Evolutionary conservation across 495 filamentous ascomycete species (phyloP).

Genomic region (Penicillium desertorum): DNA sequence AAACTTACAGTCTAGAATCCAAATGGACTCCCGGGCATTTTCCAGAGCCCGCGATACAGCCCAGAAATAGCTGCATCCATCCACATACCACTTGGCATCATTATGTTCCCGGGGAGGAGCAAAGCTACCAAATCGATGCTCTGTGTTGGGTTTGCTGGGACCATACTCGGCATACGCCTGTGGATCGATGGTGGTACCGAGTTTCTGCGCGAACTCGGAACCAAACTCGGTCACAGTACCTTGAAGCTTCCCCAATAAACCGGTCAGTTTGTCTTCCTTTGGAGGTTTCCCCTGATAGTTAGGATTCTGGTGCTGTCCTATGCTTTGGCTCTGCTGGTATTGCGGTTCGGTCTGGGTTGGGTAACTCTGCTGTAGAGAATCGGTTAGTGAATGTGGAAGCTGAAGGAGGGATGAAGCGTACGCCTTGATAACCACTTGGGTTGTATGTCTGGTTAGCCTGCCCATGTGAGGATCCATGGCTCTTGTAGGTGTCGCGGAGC

Average conservation of each 20-base stretch:
- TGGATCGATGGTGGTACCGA: constrained; percentile 52
- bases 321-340: constrained; percentile 18
- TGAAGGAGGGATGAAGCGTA: background rate
- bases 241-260: constrained; percentile 58
- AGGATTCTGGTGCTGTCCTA: constrained; percentile 23
- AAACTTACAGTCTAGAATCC: constrained; percentile 69
- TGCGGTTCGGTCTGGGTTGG: constrained; percentile 22
- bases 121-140: constrained; percentile 80
- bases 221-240: constrained; percentile 52
- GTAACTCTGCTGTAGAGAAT: constrained; percentile 10
- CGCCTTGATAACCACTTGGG: constrained; percentile 21
- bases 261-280: constrained; percentile 48
- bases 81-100: constrained; percentile 87
- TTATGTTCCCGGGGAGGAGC: constrained; percentile 65
- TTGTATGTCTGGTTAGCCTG: constrained; percentile 17
- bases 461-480: constrained; percentile 25
- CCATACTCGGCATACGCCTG: constrained; percentile 52
- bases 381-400: background rate
- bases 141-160: constrained; percentile 41
- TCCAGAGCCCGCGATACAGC: constrained; percentile 84
- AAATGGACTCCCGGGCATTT: constrained; percentile 78
- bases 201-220: constrained; percentile 47
- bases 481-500: constrained; percentile 46
- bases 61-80: constrained; percentile 89
- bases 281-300: constrained; percentile 33